Percentiles rank a stretch among this genome's conserved stretches.
These are phyloP conservation scores for Paecilomyces sp. DNA, from an alignment of 2,329 filamentous ascomycete species.

Conservation along the genomic window DNA sequence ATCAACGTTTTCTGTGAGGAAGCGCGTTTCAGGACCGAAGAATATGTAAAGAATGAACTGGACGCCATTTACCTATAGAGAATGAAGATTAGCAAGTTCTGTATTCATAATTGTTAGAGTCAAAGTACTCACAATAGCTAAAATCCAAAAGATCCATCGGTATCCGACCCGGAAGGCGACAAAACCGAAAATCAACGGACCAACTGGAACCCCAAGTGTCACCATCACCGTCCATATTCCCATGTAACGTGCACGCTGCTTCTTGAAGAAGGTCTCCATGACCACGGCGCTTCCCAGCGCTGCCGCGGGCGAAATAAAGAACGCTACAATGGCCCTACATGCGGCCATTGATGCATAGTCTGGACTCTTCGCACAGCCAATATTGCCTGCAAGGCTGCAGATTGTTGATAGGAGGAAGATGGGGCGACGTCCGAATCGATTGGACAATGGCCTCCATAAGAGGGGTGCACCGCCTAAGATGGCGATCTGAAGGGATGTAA, in stretches of 20 bases:
- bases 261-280: constrained; percentile 52
- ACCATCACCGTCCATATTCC: constrained; percentile 52
- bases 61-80: constrained; percentile 44
- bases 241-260: constrained; percentile 48
- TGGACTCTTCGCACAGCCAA: constrained; percentile 46
- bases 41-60: constrained; percentile 53
- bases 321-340: constrained; percentile 47
- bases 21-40: constrained; percentile 50
- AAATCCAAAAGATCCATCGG: constrained; percentile 53
- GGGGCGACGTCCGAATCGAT: constrained; percentile 48
- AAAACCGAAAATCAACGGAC: constrained; percentile 30
- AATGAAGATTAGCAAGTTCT: background rate
- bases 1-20: constrained; percentile 28
- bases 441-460: constrained; percentile 51
- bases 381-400: constrained; percentile 43
- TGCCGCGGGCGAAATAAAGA: constrained; percentile 50
- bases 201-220: constrained; percentile 41
- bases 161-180: constrained; percentile 48
- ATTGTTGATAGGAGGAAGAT: constrained; percentile 47
- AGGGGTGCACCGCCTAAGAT: constrained; percentile 48
- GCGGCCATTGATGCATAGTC: constrained; percentile 45
- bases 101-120: constrained; percentile 6
- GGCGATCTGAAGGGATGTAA: constrained; percentile 50
- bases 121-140: constrained; percentile 43
- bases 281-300: constrained; percentile 53